Conservation (phyloP, 1,139 yeast genomes). For the Debaryomyces sp. region DNA sequence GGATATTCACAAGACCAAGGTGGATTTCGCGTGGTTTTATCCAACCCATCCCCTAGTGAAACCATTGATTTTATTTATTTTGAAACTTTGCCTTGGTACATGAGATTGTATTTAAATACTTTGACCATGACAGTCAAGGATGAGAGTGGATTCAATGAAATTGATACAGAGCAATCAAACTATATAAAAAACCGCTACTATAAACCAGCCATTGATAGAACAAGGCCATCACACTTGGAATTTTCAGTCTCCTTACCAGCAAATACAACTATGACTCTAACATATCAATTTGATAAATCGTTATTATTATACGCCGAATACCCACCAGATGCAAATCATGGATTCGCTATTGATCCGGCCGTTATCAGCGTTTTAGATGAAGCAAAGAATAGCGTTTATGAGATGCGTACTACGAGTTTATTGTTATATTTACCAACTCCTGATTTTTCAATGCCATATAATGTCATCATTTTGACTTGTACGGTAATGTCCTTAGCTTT, state of each 20-base stretch:
- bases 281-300: slow-evolving; percentile 86
- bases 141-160: slow-evolving; percentile 18
- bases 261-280: slow-evolving; percentile 58
- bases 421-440: slow-evolving; percentile 92
- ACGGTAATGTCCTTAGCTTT: slow-evolving; percentile 92
- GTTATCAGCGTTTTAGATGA: slow-evolving; percentile 59
- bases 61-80: slow-evolving; percentile 61
- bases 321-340: slow-evolving; percentile 99
- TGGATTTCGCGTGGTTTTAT: slow-evolving; percentile 77
- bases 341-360: slow-evolving; percentile 92
- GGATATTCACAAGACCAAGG: slow-evolving; percentile 93
- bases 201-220: slow-evolving; percentile 77
- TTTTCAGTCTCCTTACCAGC: slow-evolving; percentile 67
- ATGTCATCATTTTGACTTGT: slow-evolving; percentile 91
- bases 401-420: slow-evolving; percentile 80
- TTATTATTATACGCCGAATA: slow-evolving; percentile 85
- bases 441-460: slow-evolving; percentile 98
- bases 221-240: slow-evolving; percentile 84
- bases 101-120: slow-evolving; percentile 80
- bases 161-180: slow-evolving; percentile 27
- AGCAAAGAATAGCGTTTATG: slow-evolving; percentile 40
- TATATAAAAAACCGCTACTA: slow-evolving; percentile 59
- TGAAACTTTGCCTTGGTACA: slow-evolving; percentile 93
- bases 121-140: slow-evolving; percentile 33
- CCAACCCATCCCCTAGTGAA: slow-evolving; percentile 56